These are phyloP conservation scores for Xylaria sp. DNA, from an alignment of 2,329 filamentous ascomycete genomes.

Conservation along the genomic window DNA sequence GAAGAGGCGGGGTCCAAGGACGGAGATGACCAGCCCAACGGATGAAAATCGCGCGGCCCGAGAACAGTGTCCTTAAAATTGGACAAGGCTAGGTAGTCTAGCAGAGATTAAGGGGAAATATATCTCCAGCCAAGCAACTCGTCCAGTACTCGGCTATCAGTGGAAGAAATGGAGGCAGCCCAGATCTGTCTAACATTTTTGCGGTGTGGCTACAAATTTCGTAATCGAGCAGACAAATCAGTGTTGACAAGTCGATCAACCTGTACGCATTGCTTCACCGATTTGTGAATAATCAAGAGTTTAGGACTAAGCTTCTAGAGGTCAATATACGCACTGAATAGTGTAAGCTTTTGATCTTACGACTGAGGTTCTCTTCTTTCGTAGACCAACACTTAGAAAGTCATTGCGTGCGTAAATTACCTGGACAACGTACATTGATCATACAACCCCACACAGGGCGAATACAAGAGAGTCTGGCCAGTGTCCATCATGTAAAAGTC, in stretches of 20 bases:
- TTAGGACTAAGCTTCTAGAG: too few species aligned
- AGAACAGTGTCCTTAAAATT: slow-evolving; percentile 15
- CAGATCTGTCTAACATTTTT: neutral
- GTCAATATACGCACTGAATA: neutral
- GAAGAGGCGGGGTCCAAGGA: slow-evolving; percentile 63
- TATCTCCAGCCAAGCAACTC: slow-evolving; percentile 12
- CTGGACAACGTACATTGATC: neutral
- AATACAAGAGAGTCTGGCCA: neutral
- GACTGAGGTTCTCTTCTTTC: neutral
- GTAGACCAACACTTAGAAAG: neutral
- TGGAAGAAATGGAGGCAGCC: neutral
- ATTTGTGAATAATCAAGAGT: neutral
- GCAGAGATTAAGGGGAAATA: slow-evolving; percentile 27
- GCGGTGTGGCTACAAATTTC: neutral
- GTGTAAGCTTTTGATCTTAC: neutral
- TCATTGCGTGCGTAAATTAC: neutral
- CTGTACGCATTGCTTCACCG: neutral
- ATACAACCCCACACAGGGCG: slow-evolving; percentile 13
- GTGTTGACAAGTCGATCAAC: neutral
- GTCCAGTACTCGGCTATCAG: neutral
- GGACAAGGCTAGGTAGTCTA: neutral
- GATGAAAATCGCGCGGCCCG: slow-evolving; percentile 37
- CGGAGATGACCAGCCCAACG: slow-evolving; percentile 53
- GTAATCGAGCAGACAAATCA: neutral
- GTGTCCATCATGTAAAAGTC: slow-evolving; percentile 5